Evolutionary conservation across 2,329 filamentous ascomycete genomes (phyloP).

Genomic region (Arthrinium puccinioides): DNA sequence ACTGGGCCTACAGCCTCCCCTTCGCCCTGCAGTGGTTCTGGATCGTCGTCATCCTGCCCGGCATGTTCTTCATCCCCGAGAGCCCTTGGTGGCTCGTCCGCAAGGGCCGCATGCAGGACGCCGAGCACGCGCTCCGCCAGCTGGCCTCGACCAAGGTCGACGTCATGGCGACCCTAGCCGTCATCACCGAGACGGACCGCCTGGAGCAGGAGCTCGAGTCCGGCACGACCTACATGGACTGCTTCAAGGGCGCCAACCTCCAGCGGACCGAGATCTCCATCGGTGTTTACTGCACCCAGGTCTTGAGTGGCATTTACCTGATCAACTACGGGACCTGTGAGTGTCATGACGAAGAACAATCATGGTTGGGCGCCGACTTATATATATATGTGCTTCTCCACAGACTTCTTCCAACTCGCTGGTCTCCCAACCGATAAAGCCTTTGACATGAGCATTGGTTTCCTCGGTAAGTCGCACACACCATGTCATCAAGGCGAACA

Average conservation of each 20-base stretch:
- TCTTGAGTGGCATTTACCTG: slow-evolving; percentile 52
- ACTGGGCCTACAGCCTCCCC: slow-evolving; percentile 43
- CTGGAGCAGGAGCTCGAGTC: slow-evolving; percentile 44
- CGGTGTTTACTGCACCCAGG: slow-evolving; percentile 59
- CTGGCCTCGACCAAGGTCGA: slow-evolving; percentile 40
- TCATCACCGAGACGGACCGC: slow-evolving; percentile 51
- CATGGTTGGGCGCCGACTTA: too few species aligned
- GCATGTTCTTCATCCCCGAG: slow-evolving; percentile 39
- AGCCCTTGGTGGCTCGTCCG: slow-evolving; percentile 44
- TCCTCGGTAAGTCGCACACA: slow-evolving; percentile 25
- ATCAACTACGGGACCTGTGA: slow-evolving; percentile 58
- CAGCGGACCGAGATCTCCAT: slow-evolving; percentile 49
- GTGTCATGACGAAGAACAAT: too few species aligned
- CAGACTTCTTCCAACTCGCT: slow-evolving; percentile 47
- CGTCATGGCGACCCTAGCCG: slow-evolving; percentile 39
- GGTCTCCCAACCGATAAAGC: slow-evolving; percentile 40
- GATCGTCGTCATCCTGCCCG: slow-evolving; percentile 36
- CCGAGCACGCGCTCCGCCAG: slow-evolving; percentile 28
- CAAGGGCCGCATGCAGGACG: slow-evolving; percentile 31
- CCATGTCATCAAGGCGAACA: too few species aligned
- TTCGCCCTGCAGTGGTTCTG: slow-evolving; percentile 45
- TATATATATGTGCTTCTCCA: too few species aligned
- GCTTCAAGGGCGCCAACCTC: slow-evolving; percentile 39
- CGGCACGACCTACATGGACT: slow-evolving; percentile 42
- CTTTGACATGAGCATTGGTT: slow-evolving; percentile 49